Conservation (phyloP, 305 asterid genomes). For the Fraxinus ornus region DNA sequence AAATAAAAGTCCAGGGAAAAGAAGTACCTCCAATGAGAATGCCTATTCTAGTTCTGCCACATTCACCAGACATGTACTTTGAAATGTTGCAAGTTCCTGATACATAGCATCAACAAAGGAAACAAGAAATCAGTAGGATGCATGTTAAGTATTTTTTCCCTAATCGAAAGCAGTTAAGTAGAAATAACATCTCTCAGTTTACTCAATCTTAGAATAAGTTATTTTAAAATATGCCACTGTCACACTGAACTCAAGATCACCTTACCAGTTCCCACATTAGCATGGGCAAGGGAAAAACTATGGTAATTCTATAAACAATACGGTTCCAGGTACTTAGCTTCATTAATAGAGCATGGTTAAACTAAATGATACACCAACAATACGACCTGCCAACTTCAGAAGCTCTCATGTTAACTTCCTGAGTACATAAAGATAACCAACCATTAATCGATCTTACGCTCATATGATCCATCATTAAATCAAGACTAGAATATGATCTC, state of each 20-base stretch:
- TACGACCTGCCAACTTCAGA: conserved; percentile 10
- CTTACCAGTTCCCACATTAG: background rate
- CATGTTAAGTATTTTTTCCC: background rate
- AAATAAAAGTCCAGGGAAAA: background rate
- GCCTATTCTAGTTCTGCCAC: conserved; percentile 49
- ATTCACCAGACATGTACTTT: conserved; percentile 43
- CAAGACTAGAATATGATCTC: conserved; percentile 21
- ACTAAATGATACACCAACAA: background rate
- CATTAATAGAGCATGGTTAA: background rate
- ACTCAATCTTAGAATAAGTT: background rate
- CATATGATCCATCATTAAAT: conserved; percentile 20
- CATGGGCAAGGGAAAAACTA: background rate
- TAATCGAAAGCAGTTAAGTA: background rate
- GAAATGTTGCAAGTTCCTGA: conserved; percentile 53
- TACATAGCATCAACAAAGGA: conserved; percentile 15
- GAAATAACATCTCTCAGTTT: background rate
- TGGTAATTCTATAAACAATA: background rate
- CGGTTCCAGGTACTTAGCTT: background rate
- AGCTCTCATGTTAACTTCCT: background rate
- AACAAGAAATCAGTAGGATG: conserved; percentile 2
- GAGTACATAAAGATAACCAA: background rate
- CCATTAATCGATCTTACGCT: background rate
- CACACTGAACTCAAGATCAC: background rate
- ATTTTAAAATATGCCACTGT: background rate
- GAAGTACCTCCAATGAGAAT: conserved; percentile 68